Conservation (phyloP, 495 filamentous ascomycete genomes). For the Penicillium longicatenatum region DNA sequence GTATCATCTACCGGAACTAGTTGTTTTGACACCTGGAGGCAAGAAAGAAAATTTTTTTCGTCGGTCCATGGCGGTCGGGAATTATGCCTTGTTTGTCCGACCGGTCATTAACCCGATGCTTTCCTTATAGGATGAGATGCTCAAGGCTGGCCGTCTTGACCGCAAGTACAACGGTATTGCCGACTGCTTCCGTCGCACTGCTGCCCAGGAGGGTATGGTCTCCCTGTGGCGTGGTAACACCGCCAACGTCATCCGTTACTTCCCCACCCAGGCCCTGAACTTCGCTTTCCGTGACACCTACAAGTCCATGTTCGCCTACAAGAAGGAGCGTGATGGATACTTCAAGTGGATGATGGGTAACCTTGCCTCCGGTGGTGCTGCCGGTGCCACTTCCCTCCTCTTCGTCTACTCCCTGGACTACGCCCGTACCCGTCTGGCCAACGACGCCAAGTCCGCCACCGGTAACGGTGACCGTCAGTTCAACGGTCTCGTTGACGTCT, state of each 20-base stretch:
- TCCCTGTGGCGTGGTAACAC: slow-evolving; percentile 99
- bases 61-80: slow-evolving; percentile 13
- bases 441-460: slow-evolving; percentile 99
- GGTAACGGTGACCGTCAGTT: slow-evolving; percentile 95
- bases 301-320: slow-evolving; percentile 99
- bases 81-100: slow-evolving; percentile 6
- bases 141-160: slow-evolving; percentile 97
- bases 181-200: slow-evolving; percentile 94
- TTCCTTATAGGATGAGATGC: slow-evolving; percentile 89
- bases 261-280: slow-evolving; percentile 99
- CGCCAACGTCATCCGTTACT: slow-evolving; percentile 99
- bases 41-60: slow-evolving; percentile 9
- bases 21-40: not conserved
- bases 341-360: slow-evolving; percentile 99
- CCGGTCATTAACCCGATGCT: slow-evolving; percentile 20
- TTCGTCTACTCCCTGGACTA: slow-evolving; percentile 99
- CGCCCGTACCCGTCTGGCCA: slow-evolving; percentile 99
- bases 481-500: slow-evolving; percentile 98
- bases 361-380: slow-evolving; percentile 99
- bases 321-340: slow-evolving; percentile 99
- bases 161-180: slow-evolving; percentile 91
- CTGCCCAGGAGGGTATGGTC: slow-evolving; percentile 73
- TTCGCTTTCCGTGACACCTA: slow-evolving; percentile 99
- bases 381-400: slow-evolving; percentile 98
- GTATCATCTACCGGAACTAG: not conserved